Base-by-base conservation (phyloP, 352 stramenopile species). In the Phytophthora brassicae region DNA sequence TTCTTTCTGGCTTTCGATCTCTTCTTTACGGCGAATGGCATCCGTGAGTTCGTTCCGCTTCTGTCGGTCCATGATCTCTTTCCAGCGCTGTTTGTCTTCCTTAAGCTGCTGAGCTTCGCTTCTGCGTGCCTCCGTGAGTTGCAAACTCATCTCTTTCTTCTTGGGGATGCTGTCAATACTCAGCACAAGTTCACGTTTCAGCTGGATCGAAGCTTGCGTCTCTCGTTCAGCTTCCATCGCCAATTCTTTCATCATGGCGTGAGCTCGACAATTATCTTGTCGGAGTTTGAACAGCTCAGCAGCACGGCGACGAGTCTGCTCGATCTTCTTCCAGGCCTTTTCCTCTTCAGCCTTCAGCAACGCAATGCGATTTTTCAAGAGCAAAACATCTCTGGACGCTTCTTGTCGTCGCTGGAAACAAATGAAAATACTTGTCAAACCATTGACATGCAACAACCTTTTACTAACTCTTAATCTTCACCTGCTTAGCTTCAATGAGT, bases 291-390 rank as follows among this genome's bases (percentile, higher is more conserved):
- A 46, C 6, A 94, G 64, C 62, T 94, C 85, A 13, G 79, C 69
- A 26, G 85, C 81, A 11, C 85, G 83, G 28, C 77, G 77, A 16
- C 84, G 81, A 2, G 85, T 94, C 56, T 94, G 85, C 68, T 94
- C 83, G 36, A 94, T 92, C 55, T 92, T 94, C 60, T 88, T 88
- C 83, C 83, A 92, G 17, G 85, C 84, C 43, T 90, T 90, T 19
- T 90, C 81, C 47, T 92, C 82, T 45, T 94, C 84, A 12, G 81
- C 71, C 52, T 90, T 89, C 63, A 93, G 81, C 56, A 95, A 56
- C 13, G 86, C 71, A 61, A 94, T 90, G 56, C 86, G 84, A 48
- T 94, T 94, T 48, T 78, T 77, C 51, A 94, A 60, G 68, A 95
- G 48, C 45, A 88, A 70, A 14, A 79, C 84, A 41, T 94, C 82